Evolutionary conservation across 208 protist species (phyloP).

Genomic region (Acanthamoeba sp.): DNA sequence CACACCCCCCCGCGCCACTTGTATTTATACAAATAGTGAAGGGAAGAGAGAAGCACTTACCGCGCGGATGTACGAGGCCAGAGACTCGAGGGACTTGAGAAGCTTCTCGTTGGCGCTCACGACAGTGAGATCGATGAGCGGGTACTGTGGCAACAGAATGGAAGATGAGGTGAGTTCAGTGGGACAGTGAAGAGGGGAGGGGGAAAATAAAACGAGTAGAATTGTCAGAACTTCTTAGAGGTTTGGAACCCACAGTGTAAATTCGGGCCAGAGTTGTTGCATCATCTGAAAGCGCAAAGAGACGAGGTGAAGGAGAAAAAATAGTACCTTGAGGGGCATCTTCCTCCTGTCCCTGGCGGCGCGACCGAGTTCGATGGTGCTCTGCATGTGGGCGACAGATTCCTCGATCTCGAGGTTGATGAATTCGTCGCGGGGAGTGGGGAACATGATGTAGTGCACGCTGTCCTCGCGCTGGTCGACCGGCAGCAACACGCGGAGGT

Average conservation of each 20-base stretch:
- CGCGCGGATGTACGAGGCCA: slow-evolving; percentile 16
- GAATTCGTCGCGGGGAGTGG: slow-evolving; percentile 89
- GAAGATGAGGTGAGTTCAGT: not conserved
- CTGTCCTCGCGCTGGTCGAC: slow-evolving; percentile 89
- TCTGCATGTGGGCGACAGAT: slow-evolving; percentile 90
- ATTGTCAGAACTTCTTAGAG: slow-evolving; percentile 56
- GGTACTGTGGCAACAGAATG: not conserved
- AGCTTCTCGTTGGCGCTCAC: slow-evolving; percentile 60
- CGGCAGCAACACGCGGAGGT: slow-evolving; percentile 94
- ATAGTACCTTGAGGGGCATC: slow-evolving; percentile 93
- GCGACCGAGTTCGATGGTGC: slow-evolving; percentile 95
- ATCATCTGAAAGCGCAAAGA: not conserved
- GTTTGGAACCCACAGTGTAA: slow-evolving; percentile 21
- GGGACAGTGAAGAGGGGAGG: not conserved
- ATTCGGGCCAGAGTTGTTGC: slow-evolving; percentile 2
- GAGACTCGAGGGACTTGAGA: not conserved
- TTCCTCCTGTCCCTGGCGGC: slow-evolving; percentile 95
- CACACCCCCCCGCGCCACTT: too few species aligned
- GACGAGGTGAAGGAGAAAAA: too few species aligned
- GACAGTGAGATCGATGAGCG: slow-evolving; percentile 31
- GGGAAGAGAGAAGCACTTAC: slow-evolving; percentile 87
- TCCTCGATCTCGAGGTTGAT: slow-evolving; percentile 89
- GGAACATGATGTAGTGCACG: slow-evolving; percentile 96
- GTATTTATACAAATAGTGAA: too few species aligned
- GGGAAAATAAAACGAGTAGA: not conserved